phyloP scores from a whole-genome alignment of 768 basidiomycete genomes.

The Russula compacta region DNA sequence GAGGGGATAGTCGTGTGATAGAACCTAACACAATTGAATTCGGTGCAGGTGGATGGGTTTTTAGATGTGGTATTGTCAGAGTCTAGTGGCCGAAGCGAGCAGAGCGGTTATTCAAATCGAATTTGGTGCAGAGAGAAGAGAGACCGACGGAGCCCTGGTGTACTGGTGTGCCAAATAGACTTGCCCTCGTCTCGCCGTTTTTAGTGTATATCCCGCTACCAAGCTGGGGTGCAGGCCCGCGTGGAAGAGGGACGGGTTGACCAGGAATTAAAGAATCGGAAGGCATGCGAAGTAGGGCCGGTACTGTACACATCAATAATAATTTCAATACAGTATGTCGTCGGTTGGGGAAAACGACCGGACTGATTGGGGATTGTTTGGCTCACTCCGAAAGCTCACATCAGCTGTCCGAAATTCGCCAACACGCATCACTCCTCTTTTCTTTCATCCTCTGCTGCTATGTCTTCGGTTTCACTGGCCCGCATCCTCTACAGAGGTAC shows the following conservation, averaged over 20 bases:
- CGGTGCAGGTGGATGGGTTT: conserved; percentile 64
- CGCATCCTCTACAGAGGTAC: conserved; percentile 59
- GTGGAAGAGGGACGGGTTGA: conserved; percentile 57
- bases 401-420: conserved; percentile 17
- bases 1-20: conserved; percentile 73
- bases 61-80: conserved; percentile 52
- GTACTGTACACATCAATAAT: neutral
- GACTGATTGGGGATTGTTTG: conserved; percentile 18
- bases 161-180: conserved; percentile 55
- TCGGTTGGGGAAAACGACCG: neutral
- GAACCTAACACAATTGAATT: conserved; percentile 76
- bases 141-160: conserved; percentile 60
- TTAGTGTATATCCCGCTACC: conserved; percentile 60
- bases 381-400: conserved; percentile 20
- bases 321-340: neutral
- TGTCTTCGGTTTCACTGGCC: conserved; percentile 53
- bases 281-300: conserved; percentile 23
- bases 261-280: conserved; percentile 54
- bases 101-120: conserved; percentile 20
- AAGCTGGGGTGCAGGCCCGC: conserved; percentile 45
- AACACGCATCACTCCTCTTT: conserved; percentile 16
- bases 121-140: conserved; percentile 23
- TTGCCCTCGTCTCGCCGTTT: conserved; percentile 58
- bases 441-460: conserved; percentile 26
- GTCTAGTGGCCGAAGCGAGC: conserved; percentile 32